phyloP scores from a whole-genome alignment of 495 filamentous ascomycete genomes.

The Xylaria sp. region DNA sequence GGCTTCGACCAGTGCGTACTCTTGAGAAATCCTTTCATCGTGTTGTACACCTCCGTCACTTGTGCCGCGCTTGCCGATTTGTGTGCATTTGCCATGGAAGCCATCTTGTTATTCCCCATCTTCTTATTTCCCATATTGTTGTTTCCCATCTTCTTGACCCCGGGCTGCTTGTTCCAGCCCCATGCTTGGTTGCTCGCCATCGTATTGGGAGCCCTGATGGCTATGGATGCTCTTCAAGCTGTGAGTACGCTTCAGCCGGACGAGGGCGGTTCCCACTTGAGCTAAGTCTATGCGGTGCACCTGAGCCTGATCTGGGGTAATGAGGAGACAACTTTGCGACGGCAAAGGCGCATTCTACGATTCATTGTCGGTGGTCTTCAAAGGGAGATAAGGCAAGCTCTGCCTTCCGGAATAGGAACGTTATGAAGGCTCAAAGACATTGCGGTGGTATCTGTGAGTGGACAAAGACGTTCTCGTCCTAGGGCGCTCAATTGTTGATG shows the following conservation, averaged over 20 bases:
- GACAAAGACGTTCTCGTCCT: slow-evolving; percentile 26
- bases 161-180: background rate
- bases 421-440: slow-evolving; percentile 33
- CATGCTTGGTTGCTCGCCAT: background rate
- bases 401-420: slow-evolving; percentile 30
- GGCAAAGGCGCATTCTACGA: slow-evolving; percentile 22
- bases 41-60: slow-evolving; percentile 33
- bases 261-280: slow-evolving; percentile 1
- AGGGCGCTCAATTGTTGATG: background rate
- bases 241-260: background rate
- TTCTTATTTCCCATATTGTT: too few species aligned
- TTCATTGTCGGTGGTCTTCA: slow-evolving; percentile 34
- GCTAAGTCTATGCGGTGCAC: background rate
- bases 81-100: background rate
- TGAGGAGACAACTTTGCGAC: slow-evolving; percentile 11
- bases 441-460: slow-evolving; percentile 23
- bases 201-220: slow-evolving; percentile 6
- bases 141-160: too few species aligned
- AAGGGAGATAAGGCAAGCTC: slow-evolving; percentile 30
- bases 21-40: slow-evolving; percentile 36
- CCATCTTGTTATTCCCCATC: too few species aligned
- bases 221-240: slow-evolving; percentile 1
- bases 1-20: slow-evolving; percentile 41
- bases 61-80: background rate
- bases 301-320: background rate